A percentile compares a stretch with the other conserved stretches of the same genome.
Conservation (phyloP, 2,329 filamentous ascomycete genomes). For the Purpureocillium lavendulum region DNA sequence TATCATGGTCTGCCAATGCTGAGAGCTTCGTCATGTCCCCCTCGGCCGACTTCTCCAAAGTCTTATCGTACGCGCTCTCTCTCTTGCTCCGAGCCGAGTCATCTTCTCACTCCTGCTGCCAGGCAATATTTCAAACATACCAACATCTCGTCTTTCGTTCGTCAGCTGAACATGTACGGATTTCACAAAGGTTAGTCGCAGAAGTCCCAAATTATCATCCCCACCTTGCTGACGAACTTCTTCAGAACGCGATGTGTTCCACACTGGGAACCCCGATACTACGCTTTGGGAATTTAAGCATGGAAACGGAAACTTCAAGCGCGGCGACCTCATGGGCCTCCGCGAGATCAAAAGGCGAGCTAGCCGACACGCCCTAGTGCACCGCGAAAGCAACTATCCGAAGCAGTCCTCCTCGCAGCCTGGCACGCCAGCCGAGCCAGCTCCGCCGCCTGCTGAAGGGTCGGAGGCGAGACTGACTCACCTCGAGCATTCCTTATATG, state of each 20-base stretch:
- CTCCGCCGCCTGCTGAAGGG: constrained; percentile 62
- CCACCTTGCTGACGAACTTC: not conserved
- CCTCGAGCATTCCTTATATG: constrained; percentile 77
- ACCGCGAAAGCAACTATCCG: constrained; percentile 77
- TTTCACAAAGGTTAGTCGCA: constrained; percentile 81
- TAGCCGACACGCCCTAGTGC: constrained; percentile 85
- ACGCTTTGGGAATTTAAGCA: constrained; percentile 99
- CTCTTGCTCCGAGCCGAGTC: not conserved
- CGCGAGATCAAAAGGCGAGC: constrained; percentile 93
- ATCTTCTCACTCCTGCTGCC: constrained; percentile 7
- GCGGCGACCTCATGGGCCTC: constrained; percentile 82
- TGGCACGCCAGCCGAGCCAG: constrained; percentile 75
- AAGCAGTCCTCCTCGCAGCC: constrained; percentile 71
- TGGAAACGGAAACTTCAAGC: constrained; percentile 93
- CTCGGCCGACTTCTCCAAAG: constrained; percentile 94
- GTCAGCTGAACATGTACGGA: constrained; percentile 98
- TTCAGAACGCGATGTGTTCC: constrained; percentile 93
- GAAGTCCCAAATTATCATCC: no score
- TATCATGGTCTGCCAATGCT: constrained; percentile 88
- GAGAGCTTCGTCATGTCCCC: constrained; percentile 99
- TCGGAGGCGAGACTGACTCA: constrained; percentile 65
- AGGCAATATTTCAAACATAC: constrained; percentile 99
- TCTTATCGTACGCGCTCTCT: constrained; percentile 67
- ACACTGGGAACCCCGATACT: constrained; percentile 86
- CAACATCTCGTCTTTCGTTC: constrained; percentile 96